These are phyloP conservation scores for Stentor roeselii DNA, from an alignment of 73 alveolate species.

Conservation along the genomic window DNA sequence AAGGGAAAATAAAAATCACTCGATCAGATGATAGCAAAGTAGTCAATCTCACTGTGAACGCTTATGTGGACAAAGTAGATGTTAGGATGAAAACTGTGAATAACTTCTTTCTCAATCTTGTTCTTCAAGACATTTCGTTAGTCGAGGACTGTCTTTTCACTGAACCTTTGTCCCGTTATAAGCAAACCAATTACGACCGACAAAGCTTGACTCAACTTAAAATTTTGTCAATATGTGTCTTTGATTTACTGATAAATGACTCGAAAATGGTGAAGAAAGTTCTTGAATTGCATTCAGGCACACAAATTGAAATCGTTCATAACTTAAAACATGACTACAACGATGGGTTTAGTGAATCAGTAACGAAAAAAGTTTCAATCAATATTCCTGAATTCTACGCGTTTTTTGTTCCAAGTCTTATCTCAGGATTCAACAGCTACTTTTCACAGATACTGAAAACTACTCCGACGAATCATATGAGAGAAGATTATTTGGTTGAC, in stretches of 20 bases:
- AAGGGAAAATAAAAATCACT: background rate
- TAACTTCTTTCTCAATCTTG: no score
- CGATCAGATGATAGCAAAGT: background rate
- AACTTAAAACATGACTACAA: background rate
- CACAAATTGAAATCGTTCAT: background rate
- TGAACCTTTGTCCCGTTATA: background rate
- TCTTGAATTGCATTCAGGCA: background rate
- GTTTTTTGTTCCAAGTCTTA: background rate
- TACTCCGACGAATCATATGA: background rate
- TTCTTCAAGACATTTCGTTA: background rate
- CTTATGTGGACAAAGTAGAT: background rate
- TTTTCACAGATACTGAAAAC: no score
- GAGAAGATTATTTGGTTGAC: background rate
- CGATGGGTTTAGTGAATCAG: background rate
- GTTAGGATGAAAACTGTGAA: background rate
- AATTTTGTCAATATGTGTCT: background rate
- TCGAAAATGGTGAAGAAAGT: background rate
- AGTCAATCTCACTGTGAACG: background rate
- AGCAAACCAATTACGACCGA: background rate
- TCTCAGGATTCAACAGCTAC: background rate
- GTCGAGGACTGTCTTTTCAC: background rate
- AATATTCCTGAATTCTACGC: background rate
- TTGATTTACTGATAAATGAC: background rate
- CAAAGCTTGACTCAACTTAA: background rate
- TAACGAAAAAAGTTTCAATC: background rate